These are phyloP conservation scores for Albugo candida DNA, from an alignment of 352 stramenopile genomes.

Conservation along the genomic window DNA sequence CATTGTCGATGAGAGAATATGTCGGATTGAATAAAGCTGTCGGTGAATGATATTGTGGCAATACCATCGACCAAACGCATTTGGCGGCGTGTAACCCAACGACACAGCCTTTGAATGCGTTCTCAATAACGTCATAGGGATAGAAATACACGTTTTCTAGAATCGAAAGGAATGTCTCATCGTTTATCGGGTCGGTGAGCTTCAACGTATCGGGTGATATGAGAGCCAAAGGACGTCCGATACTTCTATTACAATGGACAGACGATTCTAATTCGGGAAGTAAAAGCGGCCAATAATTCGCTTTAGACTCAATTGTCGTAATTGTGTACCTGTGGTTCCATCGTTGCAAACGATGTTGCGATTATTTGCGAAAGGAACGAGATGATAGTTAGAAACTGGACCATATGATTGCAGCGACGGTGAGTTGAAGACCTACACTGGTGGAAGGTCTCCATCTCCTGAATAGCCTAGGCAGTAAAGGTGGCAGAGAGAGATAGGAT, in stretches of 20 bases:
- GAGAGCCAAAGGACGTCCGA: conserved; percentile 38
- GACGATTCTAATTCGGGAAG: conserved; percentile 58
- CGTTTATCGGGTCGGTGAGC: too few relatives aligned
- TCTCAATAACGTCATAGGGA: conserved; percentile 25
- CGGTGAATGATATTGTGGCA: conserved; percentile 31
- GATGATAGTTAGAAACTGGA: too few relatives aligned
- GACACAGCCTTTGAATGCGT: conserved; percentile 33
- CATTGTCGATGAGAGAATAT: conserved; percentile 47
- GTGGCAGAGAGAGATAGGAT: too few relatives aligned
- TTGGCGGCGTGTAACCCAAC: conserved; percentile 27
- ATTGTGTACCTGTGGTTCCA: conserved; percentile 30
- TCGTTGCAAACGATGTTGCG: conserved; percentile 48
- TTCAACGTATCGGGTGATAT: conserved; percentile 13
- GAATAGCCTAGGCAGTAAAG: too few relatives aligned
- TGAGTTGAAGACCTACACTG: too few relatives aligned
- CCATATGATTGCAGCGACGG: too few relatives aligned
- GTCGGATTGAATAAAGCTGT: conserved; percentile 36
- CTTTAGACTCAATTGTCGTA: conserved; percentile 14
- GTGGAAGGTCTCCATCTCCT: too few relatives aligned
- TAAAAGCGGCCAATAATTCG: conserved; percentile 35
- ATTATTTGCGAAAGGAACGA: conserved; percentile 42
- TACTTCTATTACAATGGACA: conserved; percentile 31
- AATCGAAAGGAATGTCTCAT: too few relatives aligned
- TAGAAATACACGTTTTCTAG: conserved; percentile 61
- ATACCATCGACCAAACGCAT: conserved; percentile 46